Conservation (phyloP, 2,329 filamentous ascomycete genomes). For the Nectriaceae sp. region DNA sequence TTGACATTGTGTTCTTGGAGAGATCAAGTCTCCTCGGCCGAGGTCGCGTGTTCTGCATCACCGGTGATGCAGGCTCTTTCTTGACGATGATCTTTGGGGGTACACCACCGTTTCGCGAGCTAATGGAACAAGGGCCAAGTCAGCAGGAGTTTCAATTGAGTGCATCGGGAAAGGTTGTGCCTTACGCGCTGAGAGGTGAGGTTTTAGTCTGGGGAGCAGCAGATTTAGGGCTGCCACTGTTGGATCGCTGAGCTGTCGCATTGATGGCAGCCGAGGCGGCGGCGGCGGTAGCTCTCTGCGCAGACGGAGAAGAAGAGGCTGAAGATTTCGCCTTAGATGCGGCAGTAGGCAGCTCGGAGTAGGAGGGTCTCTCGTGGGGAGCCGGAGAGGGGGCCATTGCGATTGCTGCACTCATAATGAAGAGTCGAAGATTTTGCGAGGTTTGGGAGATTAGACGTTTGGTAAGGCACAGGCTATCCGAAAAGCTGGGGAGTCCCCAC, state of each 20-base stretch:
- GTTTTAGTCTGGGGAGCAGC: slow-evolving; percentile 46
- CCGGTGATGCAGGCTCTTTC: slow-evolving; percentile 91
- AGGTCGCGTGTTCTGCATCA: slow-evolving; percentile 71
- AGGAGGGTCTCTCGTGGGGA: slow-evolving; percentile 64
- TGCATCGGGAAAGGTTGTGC: slow-evolving; percentile 17
- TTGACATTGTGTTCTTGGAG: slow-evolving; percentile 60
- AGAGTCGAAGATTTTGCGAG: background rate
- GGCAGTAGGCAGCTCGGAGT: slow-evolving; percentile 47
- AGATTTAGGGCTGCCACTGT: slow-evolving; percentile 56
- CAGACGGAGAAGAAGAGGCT: slow-evolving; percentile 44
- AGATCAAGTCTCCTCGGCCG: slow-evolving; percentile 78
- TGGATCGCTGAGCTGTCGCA: slow-evolving; percentile 48
- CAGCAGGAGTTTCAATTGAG: slow-evolving; percentile 7
- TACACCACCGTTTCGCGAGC: slow-evolving; percentile 54
- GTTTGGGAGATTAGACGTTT: too few species aligned
- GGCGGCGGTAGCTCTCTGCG: slow-evolving; percentile 42
- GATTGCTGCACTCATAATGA: slow-evolving; percentile 67
- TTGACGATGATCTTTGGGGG: slow-evolving; percentile 88
- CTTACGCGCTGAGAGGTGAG: slow-evolving; percentile 63
- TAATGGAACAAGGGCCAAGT: slow-evolving; percentile 20
- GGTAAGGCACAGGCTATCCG: too few species aligned
- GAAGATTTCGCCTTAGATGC: slow-evolving; percentile 12
- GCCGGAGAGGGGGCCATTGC: slow-evolving; percentile 70
- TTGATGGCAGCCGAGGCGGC: slow-evolving; percentile 39
- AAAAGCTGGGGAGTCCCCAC: background rate